phyloP scores from a whole-genome alignment of 2,329 filamentous ascomycete genomes.

The Fusarium cicatricum region DNA sequence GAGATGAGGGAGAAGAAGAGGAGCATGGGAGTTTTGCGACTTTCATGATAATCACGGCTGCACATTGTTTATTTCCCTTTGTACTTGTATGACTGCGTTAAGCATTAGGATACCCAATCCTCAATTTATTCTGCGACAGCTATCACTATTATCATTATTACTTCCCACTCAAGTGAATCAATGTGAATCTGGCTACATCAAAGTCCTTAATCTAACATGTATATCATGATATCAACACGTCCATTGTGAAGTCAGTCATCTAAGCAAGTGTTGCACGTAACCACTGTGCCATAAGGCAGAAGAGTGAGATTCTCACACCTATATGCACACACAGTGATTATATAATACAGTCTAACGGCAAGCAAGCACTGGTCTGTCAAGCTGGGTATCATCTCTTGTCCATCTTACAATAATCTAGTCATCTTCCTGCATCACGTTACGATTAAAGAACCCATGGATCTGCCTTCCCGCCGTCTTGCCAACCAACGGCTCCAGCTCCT shows the following conservation, averaged over 20 bases:
- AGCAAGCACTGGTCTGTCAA: too few relatives aligned
- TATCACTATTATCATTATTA: too few relatives aligned
- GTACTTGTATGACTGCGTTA: constrained; percentile 22
- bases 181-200: background rate
- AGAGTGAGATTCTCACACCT: too few relatives aligned
- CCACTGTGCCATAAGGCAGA: too few relatives aligned
- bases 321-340: too few relatives aligned
- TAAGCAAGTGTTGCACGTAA: too few relatives aligned
- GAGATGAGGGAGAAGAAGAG: background rate
- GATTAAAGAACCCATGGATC: constrained; percentile 83
- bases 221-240: too few relatives aligned
- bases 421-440: constrained; percentile 64
- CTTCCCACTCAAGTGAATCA: too few relatives aligned
- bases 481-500: constrained; percentile 76
- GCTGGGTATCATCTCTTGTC: constrained; percentile 16
- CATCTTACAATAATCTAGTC: constrained; percentile 30
- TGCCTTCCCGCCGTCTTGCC: constrained; percentile 79
- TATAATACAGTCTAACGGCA: too few relatives aligned
- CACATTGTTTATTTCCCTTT: constrained; percentile 14
- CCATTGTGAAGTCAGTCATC: too few relatives aligned
- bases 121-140: constrained; percentile 12
- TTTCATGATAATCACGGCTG: constrained; percentile 19
- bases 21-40: constrained; percentile 14
- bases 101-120: constrained; percentile 43
- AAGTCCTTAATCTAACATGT: too few relatives aligned